Base-by-base conservation (phyloP, 306 rosid genomes). In the Cicer bijugum region DNA sequence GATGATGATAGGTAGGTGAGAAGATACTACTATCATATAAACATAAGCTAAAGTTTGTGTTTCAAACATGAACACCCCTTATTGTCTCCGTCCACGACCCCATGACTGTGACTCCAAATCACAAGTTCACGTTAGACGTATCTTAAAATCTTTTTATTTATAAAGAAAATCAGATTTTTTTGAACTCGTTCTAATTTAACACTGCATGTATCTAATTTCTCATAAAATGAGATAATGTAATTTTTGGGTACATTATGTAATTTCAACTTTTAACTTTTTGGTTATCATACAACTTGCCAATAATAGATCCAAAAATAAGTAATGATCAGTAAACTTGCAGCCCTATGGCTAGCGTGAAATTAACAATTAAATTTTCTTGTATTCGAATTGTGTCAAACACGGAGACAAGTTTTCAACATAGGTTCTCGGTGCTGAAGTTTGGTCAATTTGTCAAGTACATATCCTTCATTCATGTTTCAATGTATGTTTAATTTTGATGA, bases 91-190 rank as follows among this genome's bases (percentile, higher is more conserved):
- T 66, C 85, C 66, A 50, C 82, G 67, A 9, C 88, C 90, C 80
- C 86, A 86, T 83, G 92, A 87, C 39, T 11, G 50, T 23, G 82
- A 81, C 83, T 52, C 77, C 78, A 67, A 62, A 78, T 76, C 82
- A 67, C 67, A 50, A 40, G 11, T 19, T 69, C 65, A 73, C 59
- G 70, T 65, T 46, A 35, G 17, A 50, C 23, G 19, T 59, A 33
- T 65, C 50, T 73, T 77, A 3, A 28, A 28, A 23, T 67, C 12
- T 33, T 42, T 67, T 46, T 9, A 57, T 60, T 35, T 4, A 16
- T 4, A 16, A 62, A 12, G 7, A 38, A 69, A 45, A 38, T n/a
- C 4, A 56, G 9, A 14, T 76, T 59, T 47, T 46, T 42, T 38
- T 4, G 17, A 19, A 4, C 39, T 43, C 61, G 78, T 77, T 39